These are phyloP conservation scores for Trichoderma afroharzianum DNA, from an alignment of 2,329 filamentous ascomycete genomes.

Conservation along the genomic window DNA sequence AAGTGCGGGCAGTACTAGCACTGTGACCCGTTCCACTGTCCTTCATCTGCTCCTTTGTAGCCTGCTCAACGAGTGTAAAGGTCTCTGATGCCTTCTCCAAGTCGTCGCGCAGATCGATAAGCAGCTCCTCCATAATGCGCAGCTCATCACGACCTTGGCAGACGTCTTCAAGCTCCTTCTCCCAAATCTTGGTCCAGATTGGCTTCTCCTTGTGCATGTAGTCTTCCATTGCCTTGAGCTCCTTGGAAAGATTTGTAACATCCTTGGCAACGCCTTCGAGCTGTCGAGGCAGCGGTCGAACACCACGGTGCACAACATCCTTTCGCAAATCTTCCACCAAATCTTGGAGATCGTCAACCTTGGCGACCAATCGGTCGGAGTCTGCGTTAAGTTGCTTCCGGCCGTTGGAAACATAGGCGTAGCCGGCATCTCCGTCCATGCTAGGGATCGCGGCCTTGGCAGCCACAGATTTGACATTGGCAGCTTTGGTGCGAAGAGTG, in stretches of 20 bases:
- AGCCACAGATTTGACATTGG: slow-evolving; percentile 72
- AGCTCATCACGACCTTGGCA: slow-evolving; percentile 94
- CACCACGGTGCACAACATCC: slow-evolving; percentile 89
- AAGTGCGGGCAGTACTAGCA: slow-evolving; percentile 50
- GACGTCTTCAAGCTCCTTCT: slow-evolving; percentile 92
- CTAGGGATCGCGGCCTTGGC: slow-evolving; percentile 67
- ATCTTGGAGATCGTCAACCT: slow-evolving; percentile 96
- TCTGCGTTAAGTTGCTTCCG: slow-evolving; percentile 85
- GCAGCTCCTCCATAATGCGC: slow-evolving; percentile 92
- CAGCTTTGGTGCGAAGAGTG: slow-evolving; percentile 75
- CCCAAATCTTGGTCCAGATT: slow-evolving; percentile 98
- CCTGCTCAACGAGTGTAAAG: slow-evolving; percentile 92
- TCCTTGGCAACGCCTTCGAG: slow-evolving; percentile 88
- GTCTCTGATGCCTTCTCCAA: slow-evolving; percentile 92
- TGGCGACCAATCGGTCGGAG: slow-evolving; percentile 83
- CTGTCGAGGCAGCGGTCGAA: slow-evolving; percentile 84
- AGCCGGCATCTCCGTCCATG: slow-evolving; percentile 73
- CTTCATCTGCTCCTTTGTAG: slow-evolving; percentile 96
- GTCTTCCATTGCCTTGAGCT: slow-evolving; percentile 91
- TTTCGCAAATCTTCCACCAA: slow-evolving; percentile 94
- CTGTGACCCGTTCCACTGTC: slow-evolving; percentile 55
- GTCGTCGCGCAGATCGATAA: slow-evolving; percentile 88
- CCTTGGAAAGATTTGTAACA: slow-evolving; percentile 73
- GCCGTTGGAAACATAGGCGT: slow-evolving; percentile 77
- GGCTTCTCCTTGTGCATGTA: slow-evolving; percentile 90